Evolutionary conservation across 305 asterid genomes (phyloP), one percentile per base, ranked within the genome.

Genomic region (Solanum chacoense): DNA sequence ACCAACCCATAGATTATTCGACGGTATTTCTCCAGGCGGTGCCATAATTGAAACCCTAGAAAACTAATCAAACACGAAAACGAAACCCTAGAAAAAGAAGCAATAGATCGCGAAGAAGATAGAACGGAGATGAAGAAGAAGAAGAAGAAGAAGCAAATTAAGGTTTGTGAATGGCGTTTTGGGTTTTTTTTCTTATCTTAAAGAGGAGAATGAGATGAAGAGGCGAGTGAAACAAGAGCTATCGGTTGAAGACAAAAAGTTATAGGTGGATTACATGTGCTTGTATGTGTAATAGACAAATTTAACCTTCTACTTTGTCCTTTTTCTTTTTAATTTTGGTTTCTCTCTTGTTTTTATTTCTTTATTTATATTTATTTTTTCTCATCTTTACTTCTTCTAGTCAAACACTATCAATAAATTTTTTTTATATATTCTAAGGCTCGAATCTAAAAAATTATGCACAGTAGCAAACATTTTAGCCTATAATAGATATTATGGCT

Each of bases 1-100:
- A 0, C 99, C 99, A 81, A 97, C 94, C 99, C 99, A 97, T 3
- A 97, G 90, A 87, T 94, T 97, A 74, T 94, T 95, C 63, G 99
- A 94, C 77, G 98, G 96, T 83, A 90, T 88, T 50, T 90, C 93
- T 18, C 69, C 45, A 2, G 73, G 55, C 65, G 89, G 92, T 65
- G 92, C 93, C 96, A 94, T 89, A 5, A 11, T 24, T 69, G 63
- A 88, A 87, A 85, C 89, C 91, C 91, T 89, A 89, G 45, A 74
- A 87, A 86, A 28, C 29, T 55, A 72, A 73, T 18, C n/a, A 2
- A 40, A 76, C 55, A 40, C 36, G 36, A 31, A 34, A 83, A 35
- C 20, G 55, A 67, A 36, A 8, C 84, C 37, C 38, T 40, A 65
- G 20, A 55, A 3, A 78, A 35, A 76, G 29, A 22, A 34, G 13